phyloP scores from a whole-genome alignment of 148 eudicot species.

The Fagopyrum homotropicum region DNA sequence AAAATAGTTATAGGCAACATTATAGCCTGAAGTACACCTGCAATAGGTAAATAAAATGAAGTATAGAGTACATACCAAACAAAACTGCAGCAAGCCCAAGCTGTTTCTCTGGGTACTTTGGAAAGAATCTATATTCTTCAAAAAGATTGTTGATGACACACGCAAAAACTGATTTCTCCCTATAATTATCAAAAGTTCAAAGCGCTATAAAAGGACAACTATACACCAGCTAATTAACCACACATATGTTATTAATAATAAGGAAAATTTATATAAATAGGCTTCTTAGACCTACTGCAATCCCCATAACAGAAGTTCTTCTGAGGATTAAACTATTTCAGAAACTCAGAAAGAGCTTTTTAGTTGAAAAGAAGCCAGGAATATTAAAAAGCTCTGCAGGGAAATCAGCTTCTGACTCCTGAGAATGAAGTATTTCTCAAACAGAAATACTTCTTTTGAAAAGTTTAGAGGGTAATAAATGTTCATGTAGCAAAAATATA shows the following conservation, averaged over 20 bases:
- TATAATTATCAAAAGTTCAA: constrained; percentile 22
- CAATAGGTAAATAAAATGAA: neutral
- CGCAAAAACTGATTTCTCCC: constrained; percentile 80
- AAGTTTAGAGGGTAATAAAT: neutral
- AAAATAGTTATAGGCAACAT: neutral
- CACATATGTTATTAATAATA: neutral
- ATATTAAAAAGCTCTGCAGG: neutral
- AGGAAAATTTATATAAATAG: neutral
- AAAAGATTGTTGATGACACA: constrained; percentile 90
- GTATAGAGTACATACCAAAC: constrained; percentile 49
- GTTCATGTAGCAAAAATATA: neutral
- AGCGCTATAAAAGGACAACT: neutral
- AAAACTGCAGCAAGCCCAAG: constrained; percentile 80
- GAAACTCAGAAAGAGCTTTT: neutral
- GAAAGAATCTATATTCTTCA: constrained; percentile 89
- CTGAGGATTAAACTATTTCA: neutral
- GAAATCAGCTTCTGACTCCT: neutral
- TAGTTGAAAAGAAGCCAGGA: neutral
- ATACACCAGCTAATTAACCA: constrained; percentile 1
- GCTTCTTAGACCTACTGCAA: neutral
- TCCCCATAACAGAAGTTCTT: neutral
- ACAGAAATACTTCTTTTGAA: neutral
- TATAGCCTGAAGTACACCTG: neutral
- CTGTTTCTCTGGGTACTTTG: constrained; percentile 89
- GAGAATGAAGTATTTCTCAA: neutral